These are phyloP conservation scores for Pyronema domesticum DNA, from an alignment of 495 filamentous ascomycete species.

Conservation along the genomic window DNA sequence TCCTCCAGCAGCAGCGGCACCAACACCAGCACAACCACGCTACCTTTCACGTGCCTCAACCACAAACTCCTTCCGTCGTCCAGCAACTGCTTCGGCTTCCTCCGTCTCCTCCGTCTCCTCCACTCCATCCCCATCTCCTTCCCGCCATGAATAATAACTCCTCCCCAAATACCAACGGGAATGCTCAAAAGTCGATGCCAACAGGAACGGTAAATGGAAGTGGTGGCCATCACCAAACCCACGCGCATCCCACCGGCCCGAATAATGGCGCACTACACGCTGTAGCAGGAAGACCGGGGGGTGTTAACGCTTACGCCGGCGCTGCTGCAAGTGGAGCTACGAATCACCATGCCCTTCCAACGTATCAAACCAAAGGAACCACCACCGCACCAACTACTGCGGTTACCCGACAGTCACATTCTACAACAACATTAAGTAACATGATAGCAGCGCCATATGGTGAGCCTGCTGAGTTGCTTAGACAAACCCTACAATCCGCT, in stretches of 20 bases:
- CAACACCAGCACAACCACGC: not conserved
- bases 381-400: not conserved
- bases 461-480: conserved; percentile 20
- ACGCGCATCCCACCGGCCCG: not conserved
- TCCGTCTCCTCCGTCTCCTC: not conserved
- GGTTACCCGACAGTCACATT: not conserved
- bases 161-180: not conserved
- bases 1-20: not conserved
- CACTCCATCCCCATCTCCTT: conserved; percentile 5
- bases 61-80: not conserved
- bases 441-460: conserved; percentile 12
- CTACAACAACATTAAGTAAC: not conserved
- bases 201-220: not conserved
- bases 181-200: not conserved
- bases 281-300: no score
- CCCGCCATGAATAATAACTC: not conserved
- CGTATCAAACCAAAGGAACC: not conserved
- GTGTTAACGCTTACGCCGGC: not conserved
- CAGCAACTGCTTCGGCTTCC: not conserved
- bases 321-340: not conserved
- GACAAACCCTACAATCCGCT: conserved; percentile 19
- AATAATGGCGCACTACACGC: not conserved
- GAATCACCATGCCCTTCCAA: not conserved
- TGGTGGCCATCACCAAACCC: not conserved
- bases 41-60: not conserved